Conservation (phyloP, 2,329 filamentous ascomycete genomes). For the Seiridium cupressi region DNA sequence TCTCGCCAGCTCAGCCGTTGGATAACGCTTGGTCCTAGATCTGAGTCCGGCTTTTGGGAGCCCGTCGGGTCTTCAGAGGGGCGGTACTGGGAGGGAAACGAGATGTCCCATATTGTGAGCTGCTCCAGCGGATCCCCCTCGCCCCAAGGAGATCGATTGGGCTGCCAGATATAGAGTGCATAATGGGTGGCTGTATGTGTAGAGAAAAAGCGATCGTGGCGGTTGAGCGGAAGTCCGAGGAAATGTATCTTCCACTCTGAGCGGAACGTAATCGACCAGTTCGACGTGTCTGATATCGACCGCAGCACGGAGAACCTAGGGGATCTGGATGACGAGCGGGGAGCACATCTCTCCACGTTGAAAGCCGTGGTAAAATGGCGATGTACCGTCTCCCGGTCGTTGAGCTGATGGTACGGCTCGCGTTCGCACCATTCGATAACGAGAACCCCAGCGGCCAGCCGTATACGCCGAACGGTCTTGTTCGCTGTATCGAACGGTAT, state of each 20-base stretch:
- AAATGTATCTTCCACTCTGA: constrained; percentile 62
- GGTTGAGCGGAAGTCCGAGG: constrained; percentile 51
- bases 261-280: constrained; percentile 47
- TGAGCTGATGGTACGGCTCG: constrained; percentile 48
- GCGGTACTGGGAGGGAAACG: constrained; percentile 42
- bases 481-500: constrained; percentile 50
- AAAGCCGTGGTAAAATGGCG: constrained; percentile 61
- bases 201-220: constrained; percentile 62
- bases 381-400: constrained; percentile 49
- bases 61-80: constrained; percentile 49
- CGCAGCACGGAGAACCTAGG: constrained; percentile 10
- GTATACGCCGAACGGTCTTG: constrained; percentile 53
- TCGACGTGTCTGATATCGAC: constrained; percentile 9
- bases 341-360: constrained; percentile 36
- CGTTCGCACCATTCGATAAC: constrained; percentile 63
- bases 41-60: constrained; percentile 29
- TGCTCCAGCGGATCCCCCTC: constrained; percentile 57
- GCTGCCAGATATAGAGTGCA: constrained; percentile 61
- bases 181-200: constrained; percentile 59
- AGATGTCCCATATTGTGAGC: constrained; percentile 60
- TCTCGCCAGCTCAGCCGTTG: constrained; percentile 47
- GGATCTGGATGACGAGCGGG: constrained; percentile 8
- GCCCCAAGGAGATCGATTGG: constrained; percentile 52
- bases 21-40: constrained; percentile 42
- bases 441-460: constrained; percentile 53